These are phyloP conservation scores for Aspergillus pseudoviridinutans DNA, from an alignment of 2,329 filamentous ascomycete species.

Conservation along the genomic window DNA sequence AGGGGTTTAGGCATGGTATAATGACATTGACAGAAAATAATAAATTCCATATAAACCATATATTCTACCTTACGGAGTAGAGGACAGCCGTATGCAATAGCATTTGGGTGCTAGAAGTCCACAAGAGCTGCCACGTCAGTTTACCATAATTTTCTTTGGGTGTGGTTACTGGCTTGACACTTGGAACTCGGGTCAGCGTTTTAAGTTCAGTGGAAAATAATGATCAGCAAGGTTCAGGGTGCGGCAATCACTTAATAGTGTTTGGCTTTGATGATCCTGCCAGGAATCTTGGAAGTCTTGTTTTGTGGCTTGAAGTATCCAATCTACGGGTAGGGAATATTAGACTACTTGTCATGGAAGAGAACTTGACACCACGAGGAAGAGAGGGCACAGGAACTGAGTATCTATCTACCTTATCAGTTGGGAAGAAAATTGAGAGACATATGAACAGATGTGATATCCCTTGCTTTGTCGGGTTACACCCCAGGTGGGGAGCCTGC, in stretches of 20 bases:
- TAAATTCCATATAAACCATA: not conserved
- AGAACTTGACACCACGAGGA: not conserved
- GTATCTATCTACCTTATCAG: no score
- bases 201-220: not conserved
- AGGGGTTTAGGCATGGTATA: constrained; percentile 2
- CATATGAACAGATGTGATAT: not conserved
- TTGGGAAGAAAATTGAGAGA: no score
- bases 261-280: not conserved
- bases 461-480: not conserved
- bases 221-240: not conserved
- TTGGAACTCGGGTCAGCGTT: not conserved
- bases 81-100: not conserved
- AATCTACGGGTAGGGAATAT: no score
- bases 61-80: no score
- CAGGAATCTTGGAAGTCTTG: not conserved
- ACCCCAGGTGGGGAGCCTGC: not conserved
- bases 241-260: not conserved
- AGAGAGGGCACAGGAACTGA: not conserved
- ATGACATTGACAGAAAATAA: not conserved
- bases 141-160: not conserved
- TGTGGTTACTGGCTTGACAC: not conserved
- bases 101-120: no score
- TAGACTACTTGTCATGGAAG: not conserved
- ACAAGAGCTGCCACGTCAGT: no score
- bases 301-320: not conserved